phyloP scores from a whole-genome alignment of 139 green algal species.

The Chlamydomonas eustigma region DNA sequence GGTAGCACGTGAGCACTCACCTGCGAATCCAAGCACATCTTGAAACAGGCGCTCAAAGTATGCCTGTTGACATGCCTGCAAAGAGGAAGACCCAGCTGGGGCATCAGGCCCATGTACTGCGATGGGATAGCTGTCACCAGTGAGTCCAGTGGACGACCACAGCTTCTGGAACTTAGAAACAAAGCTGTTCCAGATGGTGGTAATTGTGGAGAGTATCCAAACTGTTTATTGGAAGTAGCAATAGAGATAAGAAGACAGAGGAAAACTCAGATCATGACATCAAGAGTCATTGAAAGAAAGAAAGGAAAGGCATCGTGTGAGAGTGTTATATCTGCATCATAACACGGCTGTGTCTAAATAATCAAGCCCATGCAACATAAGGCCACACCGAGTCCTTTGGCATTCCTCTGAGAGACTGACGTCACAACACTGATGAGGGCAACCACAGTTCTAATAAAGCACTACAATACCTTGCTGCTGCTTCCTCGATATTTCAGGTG shows the following conservation, averaged over 20 bases:
- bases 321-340: too few species aligned
- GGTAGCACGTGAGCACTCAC: slow-evolving; percentile 19
- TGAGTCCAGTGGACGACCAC: slow-evolving; percentile 43
- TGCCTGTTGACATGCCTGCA: slow-evolving; percentile 49
- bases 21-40: slow-evolving; percentile 58
- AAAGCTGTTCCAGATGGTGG: slow-evolving; percentile 68
- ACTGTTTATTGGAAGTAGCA: too few species aligned
- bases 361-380: too few species aligned
- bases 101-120: slow-evolving; percentile 39
- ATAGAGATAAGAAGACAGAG: too few species aligned
- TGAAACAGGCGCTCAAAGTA: slow-evolving; percentile 76
- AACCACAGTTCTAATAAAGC: too few species aligned
- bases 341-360: too few species aligned
- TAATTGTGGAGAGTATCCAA: slow-evolving; percentile 56
- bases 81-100: slow-evolving; percentile 8
- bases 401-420: too few species aligned
- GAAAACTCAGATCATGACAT: too few species aligned
- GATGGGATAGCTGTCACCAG: slow-evolving; percentile 43
- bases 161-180: slow-evolving; percentile 56
- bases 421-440: too few species aligned
- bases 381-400: too few species aligned
- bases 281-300: too few species aligned
- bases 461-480: slow-evolving; percentile 1
- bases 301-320: too few species aligned
- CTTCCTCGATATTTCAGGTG: neutral